Evolutionary conservation across 768 basidiomycete genomes (phyloP), one percentile per base, ranked within the genome.

Genomic region (Mycena indigotica): DNA sequence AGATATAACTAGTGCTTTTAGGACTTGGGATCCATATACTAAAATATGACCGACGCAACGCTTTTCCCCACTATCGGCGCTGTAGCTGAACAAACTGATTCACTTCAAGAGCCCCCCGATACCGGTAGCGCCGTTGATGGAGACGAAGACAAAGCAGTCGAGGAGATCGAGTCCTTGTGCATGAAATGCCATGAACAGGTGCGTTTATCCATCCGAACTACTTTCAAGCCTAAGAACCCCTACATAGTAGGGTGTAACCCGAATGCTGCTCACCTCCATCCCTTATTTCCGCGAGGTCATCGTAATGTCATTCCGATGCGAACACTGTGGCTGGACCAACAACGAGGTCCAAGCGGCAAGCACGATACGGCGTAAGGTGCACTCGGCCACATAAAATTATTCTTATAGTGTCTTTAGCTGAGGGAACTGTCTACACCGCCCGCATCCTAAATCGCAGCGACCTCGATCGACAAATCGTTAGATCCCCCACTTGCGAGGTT

Each of bases 281-380:
- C 97, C 97, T 0, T 98, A 87, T 78, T 98, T 98, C 78, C 80
- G 85, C 44, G 93, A 99, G 71, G 87, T 98, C 51, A 91, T 99
- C 62, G 85, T 98, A 58, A 94, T 96, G 86, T 95, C 93, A 35
- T 99, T 99, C 77, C 83, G 89, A 55, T 99, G 97, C 70, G 93
- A 96, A 56, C 87, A 94, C 67, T 99, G 97, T 66, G 95, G 94
- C 8, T 73, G 80, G 62, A 71, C 80, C 38, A 98, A 99, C 73
- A 99, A 96, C 70, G 96, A 98, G 74, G 88, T 96, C 44, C 94
- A 98, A 66, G 85, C 91, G 6, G 97, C 97, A 0, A 91, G 91
- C 5, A 70, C 80, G 50, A 95, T 96, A 54, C 82, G 90, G 80
- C 85, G 95, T 92, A 66, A 64, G 88, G 76, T 4, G 16, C 16